Base-by-base conservation (phyloP, 2,329 filamentous ascomycete genomes). In the Botrytis sinoallii region DNA sequence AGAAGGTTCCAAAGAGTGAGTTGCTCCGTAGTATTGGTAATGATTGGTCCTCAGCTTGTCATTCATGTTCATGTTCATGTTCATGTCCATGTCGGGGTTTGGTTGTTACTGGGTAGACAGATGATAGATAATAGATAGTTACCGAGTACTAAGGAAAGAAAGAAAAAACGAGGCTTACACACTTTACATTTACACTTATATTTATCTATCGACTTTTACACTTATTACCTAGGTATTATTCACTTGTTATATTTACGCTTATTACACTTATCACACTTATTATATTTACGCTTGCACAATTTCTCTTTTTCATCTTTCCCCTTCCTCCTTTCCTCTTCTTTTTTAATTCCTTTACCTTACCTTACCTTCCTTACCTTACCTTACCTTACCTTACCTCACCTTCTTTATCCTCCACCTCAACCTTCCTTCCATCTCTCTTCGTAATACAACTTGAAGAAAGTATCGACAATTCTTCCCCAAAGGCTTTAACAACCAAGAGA, bases 381-480 rank as follows among this genome's bases (percentile, higher is more conserved):
- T 60, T 1, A 52, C 67, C 29, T 32, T 14, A 55, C 48, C 52
- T 57, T 6, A 59, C 32, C 57, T 73, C 44, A 48, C 48, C 29
- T 68, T 29, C 46, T 68, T 55, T 18, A 35, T 57, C 42, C 55
- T 66, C 35, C 67, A 65, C 64, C 55, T 46, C n/a, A 68, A 64
- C 75, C 75, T 61, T 71, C 73, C 18, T 65, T 44, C 60, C 65
- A 52, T 42, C 52, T 57, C 52, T 73, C 72, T 35, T 71, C 73
- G 46, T 70, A 68, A 72, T 44, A 72, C 32, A 67, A 57, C 60
- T 67, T 57, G 69, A 70, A 42, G 67, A 70, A 57, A 61, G 38
- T 70, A 1, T 61, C 40, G 38, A 57, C 67, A 10, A 29, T 16
- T 9, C 67, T 16, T 9, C 10, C 67, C 4, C 14, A 32, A 61